A percentile compares a stretch with the other conserved stretches of the same genome.
These are phyloP conservation scores for Umbelopsis sp. DNA, from an alignment of 192 early-diverging fungal species.

Conservation along the genomic window DNA sequence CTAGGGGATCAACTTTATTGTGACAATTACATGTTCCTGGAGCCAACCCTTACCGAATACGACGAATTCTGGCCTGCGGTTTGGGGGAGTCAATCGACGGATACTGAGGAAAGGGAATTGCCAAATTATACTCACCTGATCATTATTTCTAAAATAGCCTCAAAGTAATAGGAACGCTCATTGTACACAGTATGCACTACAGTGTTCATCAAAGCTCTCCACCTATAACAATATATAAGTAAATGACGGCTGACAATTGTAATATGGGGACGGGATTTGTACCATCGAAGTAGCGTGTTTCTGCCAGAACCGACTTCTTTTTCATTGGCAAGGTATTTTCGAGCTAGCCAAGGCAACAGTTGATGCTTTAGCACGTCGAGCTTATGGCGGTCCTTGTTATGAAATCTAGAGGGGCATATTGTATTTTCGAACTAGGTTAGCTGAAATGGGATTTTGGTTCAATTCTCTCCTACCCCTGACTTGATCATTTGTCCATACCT, in stretches of 20 bases:
- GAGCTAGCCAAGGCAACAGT: slow-evolving; percentile 39
- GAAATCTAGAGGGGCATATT: slow-evolving; percentile 32
- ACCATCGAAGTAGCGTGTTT: slow-evolving; percentile 8
- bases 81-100: background rate
- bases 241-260: no score
- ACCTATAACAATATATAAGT: slow-evolving; percentile 30
- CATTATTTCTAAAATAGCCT: slow-evolving; percentile 46
- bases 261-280: no score
- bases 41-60: slow-evolving; percentile 11
- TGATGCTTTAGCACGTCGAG: slow-evolving; percentile 43
- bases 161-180: slow-evolving; percentile 50
- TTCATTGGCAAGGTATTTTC: background rate
- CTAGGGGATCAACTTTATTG: no score
- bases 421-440: slow-evolving; percentile 13
- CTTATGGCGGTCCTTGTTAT: slow-evolving; percentile 43
- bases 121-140: slow-evolving; percentile 14
- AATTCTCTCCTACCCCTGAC: slow-evolving; percentile 3
- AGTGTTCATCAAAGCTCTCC: slow-evolving; percentile 39
- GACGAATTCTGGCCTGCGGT: slow-evolving; percentile 14
- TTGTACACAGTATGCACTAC: slow-evolving; percentile 42
- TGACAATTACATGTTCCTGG: no score
- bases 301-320: background rate
- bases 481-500: slow-evolving; percentile 14
- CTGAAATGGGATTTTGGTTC: background rate
- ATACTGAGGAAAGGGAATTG: slow-evolving; percentile 5